Evolutionary conservation across 2,329 filamentous ascomycete genomes (phyloP).

Genomic region (Epichloe scottii): DNA sequence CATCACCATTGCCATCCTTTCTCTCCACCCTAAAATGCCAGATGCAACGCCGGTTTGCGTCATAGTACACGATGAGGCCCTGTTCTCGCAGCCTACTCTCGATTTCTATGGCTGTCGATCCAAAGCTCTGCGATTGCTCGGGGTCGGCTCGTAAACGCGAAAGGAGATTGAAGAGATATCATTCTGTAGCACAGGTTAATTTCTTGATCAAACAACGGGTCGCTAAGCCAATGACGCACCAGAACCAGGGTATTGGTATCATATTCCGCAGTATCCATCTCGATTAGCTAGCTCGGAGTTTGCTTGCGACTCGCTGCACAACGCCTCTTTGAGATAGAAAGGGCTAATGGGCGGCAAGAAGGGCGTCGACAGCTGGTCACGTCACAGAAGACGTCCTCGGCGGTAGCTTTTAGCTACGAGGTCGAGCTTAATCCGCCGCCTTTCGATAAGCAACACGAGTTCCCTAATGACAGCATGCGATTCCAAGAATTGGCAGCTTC

Average conservation of each 20-base stretch:
- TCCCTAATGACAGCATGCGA: conserved; percentile 7
- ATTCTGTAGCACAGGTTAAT: conserved; percentile 27
- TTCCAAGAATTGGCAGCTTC: conserved; percentile 13
- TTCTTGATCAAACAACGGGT: not conserved
- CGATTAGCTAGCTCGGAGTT: conserved; percentile 23
- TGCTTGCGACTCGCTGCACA: not conserved
- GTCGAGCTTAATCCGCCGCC: conserved; percentile 3
- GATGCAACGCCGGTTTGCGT: conserved; percentile 34
- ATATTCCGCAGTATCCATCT: conserved; percentile 52
- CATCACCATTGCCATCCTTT: conserved; percentile 25
- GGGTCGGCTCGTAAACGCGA: conserved; percentile 40
- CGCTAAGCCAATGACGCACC: conserved; percentile 25
- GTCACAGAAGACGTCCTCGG: conserved; percentile 1
- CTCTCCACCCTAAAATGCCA: conserved; percentile 41
- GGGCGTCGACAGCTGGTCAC: conserved; percentile 8
- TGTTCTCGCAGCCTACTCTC: conserved; percentile 37
- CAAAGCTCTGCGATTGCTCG: conserved; percentile 31
- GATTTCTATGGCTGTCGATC: conserved; percentile 35
- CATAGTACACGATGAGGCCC: conserved; percentile 41
- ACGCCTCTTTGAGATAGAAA: conserved; percentile 1
- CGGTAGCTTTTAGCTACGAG: conserved; percentile 9
- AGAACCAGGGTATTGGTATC: conserved; percentile 49
- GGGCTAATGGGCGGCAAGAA: not conserved
- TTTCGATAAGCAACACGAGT: not conserved
- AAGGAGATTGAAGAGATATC: conserved; percentile 43